Conservation (phyloP, 2,329 filamentous ascomycete species). For the Pyrenophora teres region DNA sequence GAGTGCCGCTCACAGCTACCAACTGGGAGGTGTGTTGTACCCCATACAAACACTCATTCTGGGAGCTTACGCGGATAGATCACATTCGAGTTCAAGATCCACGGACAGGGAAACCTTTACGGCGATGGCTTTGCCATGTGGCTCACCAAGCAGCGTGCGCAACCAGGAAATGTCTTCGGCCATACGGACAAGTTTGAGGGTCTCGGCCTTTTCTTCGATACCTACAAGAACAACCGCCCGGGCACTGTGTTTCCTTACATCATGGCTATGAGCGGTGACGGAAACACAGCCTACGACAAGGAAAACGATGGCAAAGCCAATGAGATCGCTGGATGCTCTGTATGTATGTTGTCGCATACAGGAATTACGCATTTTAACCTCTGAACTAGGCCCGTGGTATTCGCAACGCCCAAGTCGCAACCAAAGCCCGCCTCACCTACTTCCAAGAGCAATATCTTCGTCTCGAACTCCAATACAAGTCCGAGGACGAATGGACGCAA, state of each 20-base stretch:
- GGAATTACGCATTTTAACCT: slow-evolving; percentile 12
- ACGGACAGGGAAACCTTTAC: slow-evolving; percentile 85
- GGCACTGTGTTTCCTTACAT: slow-evolving; percentile 96
- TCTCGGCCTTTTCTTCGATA: slow-evolving; percentile 93
- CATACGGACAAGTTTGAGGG: slow-evolving; percentile 88
- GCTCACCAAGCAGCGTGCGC: slow-evolving; percentile 90
- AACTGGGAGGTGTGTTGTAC: slow-evolving; percentile 78
- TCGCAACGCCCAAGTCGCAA: slow-evolving; percentile 72
- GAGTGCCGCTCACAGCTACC: slow-evolving; percentile 91
- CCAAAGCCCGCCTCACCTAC: slow-evolving; percentile 88
- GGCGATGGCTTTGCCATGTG: slow-evolving; percentile 98
- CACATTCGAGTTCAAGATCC: slow-evolving; percentile 92
- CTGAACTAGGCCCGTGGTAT: slow-evolving; percentile 73
- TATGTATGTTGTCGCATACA: slow-evolving; percentile 45
- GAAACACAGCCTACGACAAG: slow-evolving; percentile 87
- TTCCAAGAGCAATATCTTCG: slow-evolving; percentile 93
- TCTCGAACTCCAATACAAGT: slow-evolving; percentile 93
- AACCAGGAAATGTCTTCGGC: slow-evolving; percentile 84
- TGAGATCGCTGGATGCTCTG: slow-evolving; percentile 91
- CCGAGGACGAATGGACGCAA: slow-evolving; percentile 81
- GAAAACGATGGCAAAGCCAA: slow-evolving; percentile 90
- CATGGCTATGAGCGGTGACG: slow-evolving; percentile 98
- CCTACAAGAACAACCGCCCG: slow-evolving; percentile 98
- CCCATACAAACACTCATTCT: neutral
- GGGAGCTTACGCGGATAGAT: slow-evolving; percentile 59